Percentiles rank a stretch among this genome's conserved stretches.
Conservation (phyloP, 1,284 basidiomycete species). For the Sporisorium scitamineum region DNA sequence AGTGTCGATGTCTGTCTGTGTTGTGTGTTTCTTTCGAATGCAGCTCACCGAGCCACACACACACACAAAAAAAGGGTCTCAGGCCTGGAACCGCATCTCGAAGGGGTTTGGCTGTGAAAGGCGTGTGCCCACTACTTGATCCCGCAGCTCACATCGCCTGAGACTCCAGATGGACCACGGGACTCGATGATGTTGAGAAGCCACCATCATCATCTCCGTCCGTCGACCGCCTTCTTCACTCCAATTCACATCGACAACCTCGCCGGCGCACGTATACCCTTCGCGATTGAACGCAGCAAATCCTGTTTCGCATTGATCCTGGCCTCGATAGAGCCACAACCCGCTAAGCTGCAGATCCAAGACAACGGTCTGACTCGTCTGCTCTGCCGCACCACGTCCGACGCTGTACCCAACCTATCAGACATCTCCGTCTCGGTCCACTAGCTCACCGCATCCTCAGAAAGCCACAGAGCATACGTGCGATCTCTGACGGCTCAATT, state of each 20-base stretch:
- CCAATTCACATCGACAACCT: background rate
- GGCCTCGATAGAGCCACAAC: background rate
- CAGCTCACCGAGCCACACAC: background rate
- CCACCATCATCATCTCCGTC: background rate
- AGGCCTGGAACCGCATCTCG: background rate
- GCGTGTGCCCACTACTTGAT: background rate
- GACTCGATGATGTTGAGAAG: background rate
- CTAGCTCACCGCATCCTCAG: background rate
- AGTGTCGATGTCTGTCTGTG: background rate
- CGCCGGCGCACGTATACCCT: background rate
- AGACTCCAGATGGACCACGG: no score
- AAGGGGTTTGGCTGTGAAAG: conserved; percentile 5
- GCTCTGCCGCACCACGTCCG: background rate
- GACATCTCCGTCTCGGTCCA: background rate
- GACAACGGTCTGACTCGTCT: background rate
- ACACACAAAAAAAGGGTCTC: conserved; percentile 17
- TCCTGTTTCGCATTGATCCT: background rate
- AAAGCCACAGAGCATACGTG: background rate
- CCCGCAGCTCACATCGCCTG: background rate
- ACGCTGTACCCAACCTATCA: background rate
- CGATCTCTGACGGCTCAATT: background rate
- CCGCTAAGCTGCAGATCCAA: background rate
- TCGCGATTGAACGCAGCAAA: background rate
- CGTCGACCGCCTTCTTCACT: background rate
- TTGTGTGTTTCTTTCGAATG: conserved; percentile 4